Evolutionary conservation across 345 rosid species (phyloP).

Genomic region (Lepidium sativum): DNA sequence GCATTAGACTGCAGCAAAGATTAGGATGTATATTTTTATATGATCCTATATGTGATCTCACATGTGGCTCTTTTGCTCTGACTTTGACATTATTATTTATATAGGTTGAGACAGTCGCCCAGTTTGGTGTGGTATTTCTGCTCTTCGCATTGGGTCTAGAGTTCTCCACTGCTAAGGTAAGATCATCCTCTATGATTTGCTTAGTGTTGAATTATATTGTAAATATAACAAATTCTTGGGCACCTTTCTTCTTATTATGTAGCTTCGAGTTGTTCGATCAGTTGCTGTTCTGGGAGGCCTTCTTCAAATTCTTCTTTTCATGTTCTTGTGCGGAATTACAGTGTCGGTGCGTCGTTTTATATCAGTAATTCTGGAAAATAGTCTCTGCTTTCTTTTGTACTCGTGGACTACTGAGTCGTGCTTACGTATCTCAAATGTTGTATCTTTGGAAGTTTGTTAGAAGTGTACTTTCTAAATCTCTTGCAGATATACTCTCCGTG

Average conservation of each 20-base stretch:
- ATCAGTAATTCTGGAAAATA: not conserved
- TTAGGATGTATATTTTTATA: too few species aligned
- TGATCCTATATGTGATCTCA: not conserved
- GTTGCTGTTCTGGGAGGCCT: constrained; percentile 91
- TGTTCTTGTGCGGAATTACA: constrained; percentile 79
- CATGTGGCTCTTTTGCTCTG: not conserved
- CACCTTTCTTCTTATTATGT: constrained; percentile 18
- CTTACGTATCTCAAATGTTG: not conserved
- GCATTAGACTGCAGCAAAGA: not conserved
- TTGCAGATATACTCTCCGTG: not conserved
- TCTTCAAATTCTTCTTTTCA: constrained; percentile 71
- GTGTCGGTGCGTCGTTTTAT: constrained; percentile 44
- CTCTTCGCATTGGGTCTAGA: constrained; percentile 91
- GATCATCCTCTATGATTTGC: constrained; percentile 6
- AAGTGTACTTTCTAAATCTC: not conserved
- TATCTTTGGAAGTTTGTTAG: not conserved
- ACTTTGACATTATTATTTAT: not conserved
- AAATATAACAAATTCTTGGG: not conserved
- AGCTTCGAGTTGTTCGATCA: constrained; percentile 88
- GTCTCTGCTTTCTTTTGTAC: not conserved
- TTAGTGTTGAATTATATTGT: not conserved
- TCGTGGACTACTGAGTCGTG: not conserved
- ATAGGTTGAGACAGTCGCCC: constrained; percentile 96
- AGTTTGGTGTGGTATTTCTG: constrained; percentile 88
- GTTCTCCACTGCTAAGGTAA: constrained; percentile 77